Evolutionary conservation across 2,329 filamentous ascomycete genomes (phyloP).

Genomic region (Teratosphaeria viscida): DNA sequence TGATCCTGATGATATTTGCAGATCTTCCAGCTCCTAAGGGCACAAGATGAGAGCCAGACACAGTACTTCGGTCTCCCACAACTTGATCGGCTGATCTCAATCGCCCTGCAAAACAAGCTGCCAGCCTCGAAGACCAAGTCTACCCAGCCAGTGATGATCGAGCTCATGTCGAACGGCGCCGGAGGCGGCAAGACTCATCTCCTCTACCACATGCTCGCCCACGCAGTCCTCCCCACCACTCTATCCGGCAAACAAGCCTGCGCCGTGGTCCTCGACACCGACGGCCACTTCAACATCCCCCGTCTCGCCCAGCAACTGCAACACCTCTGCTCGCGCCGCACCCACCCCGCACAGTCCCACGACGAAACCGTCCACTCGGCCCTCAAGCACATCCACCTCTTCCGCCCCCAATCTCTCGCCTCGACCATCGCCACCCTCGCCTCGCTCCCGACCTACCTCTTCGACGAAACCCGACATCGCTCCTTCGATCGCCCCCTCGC

Average conservation of each 20-base stretch:
- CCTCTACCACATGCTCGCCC: conserved; percentile 45
- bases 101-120: conserved; percentile 5
- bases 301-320: conserved; percentile 35
- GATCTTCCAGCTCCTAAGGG: conserved; percentile 31
- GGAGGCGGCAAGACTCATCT: conserved; percentile 49
- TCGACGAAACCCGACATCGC: conserved; percentile 31
- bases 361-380: conserved; percentile 8
- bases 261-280: conserved; percentile 47
- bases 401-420: conserved; percentile 43
- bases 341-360: conserved; percentile 6
- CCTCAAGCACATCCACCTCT: conserved; percentile 49
- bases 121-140: conserved; percentile 5
- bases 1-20: conserved; percentile 11
- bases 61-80: conserved; percentile 33
- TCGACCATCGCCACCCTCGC: conserved; percentile 41
- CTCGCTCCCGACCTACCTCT: conserved; percentile 40
- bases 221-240: conserved; percentile 40
- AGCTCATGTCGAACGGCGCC: conserved; percentile 43
- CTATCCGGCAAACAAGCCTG: conserved; percentile 39
- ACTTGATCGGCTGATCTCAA: conserved; percentile 33
- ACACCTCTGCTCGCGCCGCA: conserved; percentile 4
- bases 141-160: conserved; percentile 36
- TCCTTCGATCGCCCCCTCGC: conserved; percentile 39
- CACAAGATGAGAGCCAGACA: conserved; percentile 11
- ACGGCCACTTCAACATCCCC: conserved; percentile 42